Conservation (phyloP, 2,329 filamentous ascomycete species). For the Colletotrichum coccodes region DNA sequence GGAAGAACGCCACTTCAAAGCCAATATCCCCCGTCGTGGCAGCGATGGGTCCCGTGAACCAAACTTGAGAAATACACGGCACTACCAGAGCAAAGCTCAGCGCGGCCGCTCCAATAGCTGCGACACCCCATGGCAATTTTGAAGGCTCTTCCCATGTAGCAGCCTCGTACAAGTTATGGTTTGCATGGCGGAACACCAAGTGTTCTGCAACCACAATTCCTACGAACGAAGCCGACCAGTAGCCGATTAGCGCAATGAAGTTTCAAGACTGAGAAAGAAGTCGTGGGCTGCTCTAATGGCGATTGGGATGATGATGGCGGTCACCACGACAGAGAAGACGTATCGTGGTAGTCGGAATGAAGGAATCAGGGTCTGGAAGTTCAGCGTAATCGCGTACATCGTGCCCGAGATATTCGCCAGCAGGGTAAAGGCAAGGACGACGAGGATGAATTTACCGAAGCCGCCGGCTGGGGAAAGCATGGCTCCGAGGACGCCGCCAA, state of each 20-base stretch:
- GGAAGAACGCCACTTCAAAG: constrained; percentile 70
- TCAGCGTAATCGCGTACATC: constrained; percentile 50
- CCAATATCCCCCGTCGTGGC: constrained; percentile 71
- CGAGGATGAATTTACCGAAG: constrained; percentile 50
- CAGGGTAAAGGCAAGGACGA: constrained; percentile 48
- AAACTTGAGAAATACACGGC: constrained; percentile 69
- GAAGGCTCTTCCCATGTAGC: constrained; percentile 55
- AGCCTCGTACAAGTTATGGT: constrained; percentile 52
- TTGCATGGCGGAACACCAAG: constrained; percentile 51
- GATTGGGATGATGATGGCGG: constrained; percentile 52
- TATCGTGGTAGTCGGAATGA: constrained; percentile 52
- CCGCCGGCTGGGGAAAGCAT: constrained; percentile 44
- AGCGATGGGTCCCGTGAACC: constrained; percentile 71
- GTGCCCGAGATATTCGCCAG: constrained; percentile 49
- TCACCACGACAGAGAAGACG: constrained; percentile 51
- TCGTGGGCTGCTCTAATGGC: constrained; percentile 50
- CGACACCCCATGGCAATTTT: constrained; percentile 52
- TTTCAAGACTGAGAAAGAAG: constrained; percentile 55
- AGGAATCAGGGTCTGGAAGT: constrained; percentile 50
- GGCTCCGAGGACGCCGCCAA: constrained; percentile 43
- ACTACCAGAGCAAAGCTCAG: constrained; percentile 59
- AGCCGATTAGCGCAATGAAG: constrained; percentile 55
- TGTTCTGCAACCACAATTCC: constrained; percentile 54
- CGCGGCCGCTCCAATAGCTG: constrained; percentile 53
- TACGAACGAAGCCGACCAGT: constrained; percentile 56